Base-by-base conservation (phyloP, 2,329 filamentous ascomycete genomes). In the Colletotrichum endophyticum region DNA sequence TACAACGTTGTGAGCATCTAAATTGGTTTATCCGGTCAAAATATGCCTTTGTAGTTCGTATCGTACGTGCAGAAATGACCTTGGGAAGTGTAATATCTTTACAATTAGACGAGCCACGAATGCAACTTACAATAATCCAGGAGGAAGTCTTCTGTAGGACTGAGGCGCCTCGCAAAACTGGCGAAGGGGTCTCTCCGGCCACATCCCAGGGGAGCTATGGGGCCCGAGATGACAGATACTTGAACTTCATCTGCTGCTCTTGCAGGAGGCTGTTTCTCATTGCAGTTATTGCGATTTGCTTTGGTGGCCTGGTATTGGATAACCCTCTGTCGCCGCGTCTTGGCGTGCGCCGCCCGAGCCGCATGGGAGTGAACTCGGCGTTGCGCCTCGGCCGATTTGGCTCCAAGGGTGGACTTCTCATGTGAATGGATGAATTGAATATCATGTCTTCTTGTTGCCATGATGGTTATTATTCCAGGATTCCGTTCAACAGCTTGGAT, bases 381-480 rank as follows among this genome's bases (percentile, higher is more conserved):
- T 49, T 22, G 44, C 44, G 19, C n/a, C 19, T 49, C 44, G n/a
- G n/a, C 44, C 11, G 19, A 49, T 1, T 49, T 13, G 44, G 44
- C n/a, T 49, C 44, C n/a, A 22, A 13, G 1, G n/a, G 44, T 22
- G 44, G 19, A n/a, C 11, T 49, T 22, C 39, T 44, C 44, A 22
- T 49, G 11, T 49, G 44, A 49, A 13, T 49, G 44, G 11, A 49
- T 22, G n/a, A 44, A n/a, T 44, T 44, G 19, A 7, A 49, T 49
- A 22, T 49, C n/a, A 4, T 49, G 11, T 4, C 2, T 7, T 13
- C 3, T 22, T 22, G 44, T 49, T 49, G 11, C n/a, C 44, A 49
- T 49, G 44, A 22, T 22, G 19, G 1, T 22, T 49, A 0, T 49
- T 0, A 22, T 22, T 0, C n/a, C 44, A 22, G 11, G 3, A 12